Percentiles rank a stretch among this genome's conserved stretches.
phyloP scores from a whole-genome alignment of 768 basidiomycete genomes.

The Russula virescens region DNA sequence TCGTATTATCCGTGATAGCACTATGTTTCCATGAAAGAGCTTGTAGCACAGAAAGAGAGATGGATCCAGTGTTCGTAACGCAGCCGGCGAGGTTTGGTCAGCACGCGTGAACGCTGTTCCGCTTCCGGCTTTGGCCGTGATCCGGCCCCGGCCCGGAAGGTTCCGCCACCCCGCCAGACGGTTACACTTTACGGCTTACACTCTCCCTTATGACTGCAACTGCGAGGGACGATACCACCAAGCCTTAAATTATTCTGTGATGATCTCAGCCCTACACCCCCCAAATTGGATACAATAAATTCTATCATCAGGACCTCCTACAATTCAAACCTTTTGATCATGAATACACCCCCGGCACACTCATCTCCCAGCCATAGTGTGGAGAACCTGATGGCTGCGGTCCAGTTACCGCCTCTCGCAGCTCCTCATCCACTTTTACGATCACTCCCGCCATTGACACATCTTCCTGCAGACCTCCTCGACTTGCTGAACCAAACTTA shows the following conservation, averaged over 20 bases:
- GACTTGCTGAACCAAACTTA: slow-evolving; percentile 53
- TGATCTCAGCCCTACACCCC: too few species aligned
- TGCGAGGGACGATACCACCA: not conserved
- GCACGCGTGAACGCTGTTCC: not conserved
- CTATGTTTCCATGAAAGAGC: slow-evolving; percentile 7
- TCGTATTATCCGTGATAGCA: not conserved
- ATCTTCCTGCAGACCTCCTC: slow-evolving; percentile 51
- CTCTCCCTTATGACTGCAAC: too few species aligned
- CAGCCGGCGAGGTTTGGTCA: not conserved
- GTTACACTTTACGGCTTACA: too few species aligned
- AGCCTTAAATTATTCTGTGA: not conserved
- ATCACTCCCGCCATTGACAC: slow-evolving; percentile 23
- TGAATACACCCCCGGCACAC: slow-evolving; percentile 1
- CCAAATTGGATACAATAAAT: too few species aligned
- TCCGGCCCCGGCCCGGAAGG: not conserved
- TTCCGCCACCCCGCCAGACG: too few species aligned
- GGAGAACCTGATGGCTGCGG: not conserved
- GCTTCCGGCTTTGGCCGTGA: not conserved
- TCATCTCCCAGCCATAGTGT: not conserved
- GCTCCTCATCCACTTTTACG: slow-evolving; percentile 23
- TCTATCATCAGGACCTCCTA: not conserved
- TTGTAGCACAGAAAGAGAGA: not conserved
- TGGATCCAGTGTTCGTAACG: not conserved
- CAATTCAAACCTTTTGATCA: not conserved
- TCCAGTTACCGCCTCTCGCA: slow-evolving; percentile 11